Evolutionary conservation across 1,284 basidiomycete species (phyloP), one percentile per base, ranked within the genome.

Genomic region (Ceratorhiza oryzae-sativae): DNA sequence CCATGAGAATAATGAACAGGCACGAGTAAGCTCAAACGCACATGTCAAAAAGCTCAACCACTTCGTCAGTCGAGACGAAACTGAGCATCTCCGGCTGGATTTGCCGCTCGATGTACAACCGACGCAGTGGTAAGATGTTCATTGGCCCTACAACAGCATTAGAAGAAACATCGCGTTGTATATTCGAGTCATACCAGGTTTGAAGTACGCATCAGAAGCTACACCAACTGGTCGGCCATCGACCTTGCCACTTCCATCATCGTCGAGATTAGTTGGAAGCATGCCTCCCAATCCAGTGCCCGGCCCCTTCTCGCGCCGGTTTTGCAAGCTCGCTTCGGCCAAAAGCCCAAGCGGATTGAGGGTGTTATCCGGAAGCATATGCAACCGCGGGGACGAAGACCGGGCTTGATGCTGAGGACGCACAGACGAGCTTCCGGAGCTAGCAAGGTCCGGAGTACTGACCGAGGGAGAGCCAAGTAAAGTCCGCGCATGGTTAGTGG

Each of bases 41-140:
- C 88, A 98, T 95, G 77, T 93, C 87, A 81, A 99, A 99, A 68
- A 99, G 83, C 13, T 91, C 92, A 23, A 93, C 87, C 30, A 96
- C 94, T 78, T 95, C 92, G 53, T 94, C 91, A 0, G 90, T 91
- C 71, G 84, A 84, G 1, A 93, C 89, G 76, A 95, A 94, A 74
- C 84, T 93, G 42, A 97, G 82, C 87, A 96, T 95, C 78, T 96
- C 94, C 0, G 94, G 94, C 76, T 94, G 92, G 42, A 94, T 81
- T 79, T 94, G 92, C 36, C 93, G 89, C 79, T 97, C 95, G 74
- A 97, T 97, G 79, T 91, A 93, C 74, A 97, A 81, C 51, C 94
- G 85, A 45, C 95, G 87, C 49, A 96, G 84, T 0, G 94, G 94
- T 32, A 95, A 80, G 71, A 95, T 93, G 10, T 90, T 92, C 87